These are phyloP conservation scores for Chrysosporium keratinophilum DNA, from an alignment of 2,329 filamentous ascomycete genomes.

Conservation along the genomic window DNA sequence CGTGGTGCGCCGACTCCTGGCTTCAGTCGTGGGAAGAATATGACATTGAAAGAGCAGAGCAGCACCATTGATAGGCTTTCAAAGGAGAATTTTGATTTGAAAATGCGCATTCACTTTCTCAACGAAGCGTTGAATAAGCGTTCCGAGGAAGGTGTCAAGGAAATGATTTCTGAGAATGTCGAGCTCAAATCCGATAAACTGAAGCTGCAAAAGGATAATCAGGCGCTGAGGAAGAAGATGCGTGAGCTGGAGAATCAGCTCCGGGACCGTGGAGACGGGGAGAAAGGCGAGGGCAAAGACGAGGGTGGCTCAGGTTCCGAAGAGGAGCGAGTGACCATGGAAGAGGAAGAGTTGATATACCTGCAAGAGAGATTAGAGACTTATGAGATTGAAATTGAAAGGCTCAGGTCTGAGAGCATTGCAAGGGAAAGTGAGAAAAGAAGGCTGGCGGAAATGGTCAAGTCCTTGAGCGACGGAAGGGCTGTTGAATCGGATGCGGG, in stretches of 20 bases:
- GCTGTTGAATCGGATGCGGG: constrained; percentile 40
- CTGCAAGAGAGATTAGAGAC: constrained; percentile 77
- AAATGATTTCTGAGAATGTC: constrained; percentile 96
- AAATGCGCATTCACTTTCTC: constrained; percentile 94
- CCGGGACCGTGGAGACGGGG: constrained; percentile 46
- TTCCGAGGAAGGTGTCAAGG: constrained; percentile 91
- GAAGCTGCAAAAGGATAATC: constrained; percentile 83
- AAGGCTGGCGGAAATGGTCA: constrained; percentile 71
- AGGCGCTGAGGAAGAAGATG: constrained; percentile 65
- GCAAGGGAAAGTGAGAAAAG: constrained; percentile 75
- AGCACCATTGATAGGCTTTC: constrained; percentile 91
- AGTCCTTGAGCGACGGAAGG: constrained; percentile 48
- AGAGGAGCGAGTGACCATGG: constrained; percentile 36
- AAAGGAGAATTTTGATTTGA: constrained; percentile 96
- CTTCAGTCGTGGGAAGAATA: constrained; percentile 48
- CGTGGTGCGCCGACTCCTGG: constrained; percentile 40
- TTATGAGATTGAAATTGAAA: constrained; percentile 73
- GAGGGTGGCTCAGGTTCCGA: constrained; percentile 26
- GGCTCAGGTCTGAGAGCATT: constrained; percentile 65
- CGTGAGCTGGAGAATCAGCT: constrained; percentile 79
- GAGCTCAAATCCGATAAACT: constrained; percentile 85
- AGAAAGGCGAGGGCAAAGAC: constrained; percentile 44
- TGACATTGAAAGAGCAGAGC: constrained; percentile 95
- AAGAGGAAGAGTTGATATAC: constrained; percentile 78
- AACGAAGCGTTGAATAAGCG: constrained; percentile 86